Evolutionary conservation across 805 yeast genomes (phyloP), one percentile per base, ranked within the genome.

Genomic region (Ogataea pilisensis): DNA sequence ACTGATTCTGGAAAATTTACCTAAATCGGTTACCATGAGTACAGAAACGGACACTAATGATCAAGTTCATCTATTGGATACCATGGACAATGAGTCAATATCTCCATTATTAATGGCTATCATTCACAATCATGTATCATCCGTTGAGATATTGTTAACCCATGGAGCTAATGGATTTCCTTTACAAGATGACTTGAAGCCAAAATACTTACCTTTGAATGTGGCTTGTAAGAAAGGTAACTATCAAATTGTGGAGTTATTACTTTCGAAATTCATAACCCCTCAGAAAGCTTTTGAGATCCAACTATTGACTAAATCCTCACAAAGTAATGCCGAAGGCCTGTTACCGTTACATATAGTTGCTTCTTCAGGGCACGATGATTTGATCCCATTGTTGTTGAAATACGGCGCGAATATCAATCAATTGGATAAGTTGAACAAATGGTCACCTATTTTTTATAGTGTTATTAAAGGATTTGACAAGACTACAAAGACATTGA

Each of bases 371-470:
- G 97, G 97, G 1, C 88, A 82, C 57, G 69, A 71, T 47, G 67
- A 78, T 42, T 68, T 91, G 25, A 79, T 93, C 11, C 76, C 82
- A 24, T 61, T 89, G 34, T 65, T 93, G 26, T 72, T 85, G 2
- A 65, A 74, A n/a, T 73, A 82, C 48, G 91, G 90, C 4, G 83
- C 85, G 2, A 78, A 83, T 53, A 78, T 91, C 5, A 85, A 93
- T 61, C 80, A 77, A 44, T 54, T 81, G 8, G 98, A 93, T 63
- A 84, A 86, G 39, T 79, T 88, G 42, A 89, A 90, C 57, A 84
- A 83, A 52, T 93, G 98, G 97, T 81, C 96, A 0, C 95, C 98
- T 0, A 73, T 93, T 2, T 87, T 89, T 54, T 91, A 93, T 60
- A 86, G 96, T 17, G 90, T 90, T 1, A 78, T 80, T 48, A 91